Conservation (phyloP, 345 rosid genomes). For the Eucalyptus lansdowneana region DNA sequence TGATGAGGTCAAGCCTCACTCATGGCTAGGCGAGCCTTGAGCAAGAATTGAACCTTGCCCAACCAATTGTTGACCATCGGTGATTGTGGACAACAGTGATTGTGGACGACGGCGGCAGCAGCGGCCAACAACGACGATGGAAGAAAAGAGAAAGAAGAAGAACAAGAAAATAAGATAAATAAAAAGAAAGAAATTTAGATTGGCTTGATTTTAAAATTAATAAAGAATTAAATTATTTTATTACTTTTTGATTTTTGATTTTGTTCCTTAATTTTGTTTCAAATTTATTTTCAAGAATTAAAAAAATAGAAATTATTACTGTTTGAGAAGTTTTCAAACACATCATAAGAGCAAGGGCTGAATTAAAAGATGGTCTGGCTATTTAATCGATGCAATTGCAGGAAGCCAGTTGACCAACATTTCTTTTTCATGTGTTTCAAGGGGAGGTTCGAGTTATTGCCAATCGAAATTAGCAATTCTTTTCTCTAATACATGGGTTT, state of each 20-base stretch:
- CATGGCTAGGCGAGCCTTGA: too few species aligned
- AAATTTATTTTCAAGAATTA: accelerated
- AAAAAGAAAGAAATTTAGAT: too few species aligned
- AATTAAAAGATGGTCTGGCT: not conserved
- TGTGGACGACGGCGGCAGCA: accelerated
- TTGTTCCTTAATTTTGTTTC: accelerated
- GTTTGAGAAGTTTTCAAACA: accelerated
- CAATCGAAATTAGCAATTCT: not conserved
- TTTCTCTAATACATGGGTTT: not conserved
- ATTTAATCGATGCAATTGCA: not conserved
- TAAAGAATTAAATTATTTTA: too few species aligned
- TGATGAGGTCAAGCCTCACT: accelerated
- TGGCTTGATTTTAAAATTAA: too few species aligned
- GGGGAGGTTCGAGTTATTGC: not conserved
- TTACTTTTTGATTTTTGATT: too few species aligned
- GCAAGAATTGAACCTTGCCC: accelerated
- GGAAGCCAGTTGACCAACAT: not conserved
- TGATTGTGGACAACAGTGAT: too few species aligned
- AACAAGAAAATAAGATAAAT: too few species aligned
- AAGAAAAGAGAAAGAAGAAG: too few species aligned
- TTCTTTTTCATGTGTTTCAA: not conserved
- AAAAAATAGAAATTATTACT: accelerated
- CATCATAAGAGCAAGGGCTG: not conserved
- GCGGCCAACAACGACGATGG: accelerated
- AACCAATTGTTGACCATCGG: too few species aligned